These are phyloP conservation scores for Gloeostereum incarnatum DNA, from an alignment of 768 basidiomycete species.

Conservation along the genomic window DNA sequence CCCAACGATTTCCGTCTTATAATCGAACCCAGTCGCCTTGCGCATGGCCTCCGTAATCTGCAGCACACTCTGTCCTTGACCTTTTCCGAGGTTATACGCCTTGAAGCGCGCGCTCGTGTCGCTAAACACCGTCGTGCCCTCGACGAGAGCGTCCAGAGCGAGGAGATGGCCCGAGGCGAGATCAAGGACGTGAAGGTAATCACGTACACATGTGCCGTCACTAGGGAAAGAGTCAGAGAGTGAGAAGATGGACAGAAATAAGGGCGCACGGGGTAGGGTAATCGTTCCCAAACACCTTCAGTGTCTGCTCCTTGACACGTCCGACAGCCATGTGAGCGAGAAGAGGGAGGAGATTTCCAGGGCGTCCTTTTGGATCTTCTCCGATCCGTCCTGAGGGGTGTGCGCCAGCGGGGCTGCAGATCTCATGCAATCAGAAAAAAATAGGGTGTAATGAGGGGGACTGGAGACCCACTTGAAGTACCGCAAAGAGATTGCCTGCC, in stretches of 20 bases:
- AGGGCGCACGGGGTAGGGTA: slow-evolving; percentile 83
- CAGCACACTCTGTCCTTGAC: slow-evolving; percentile 84
- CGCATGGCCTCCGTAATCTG: slow-evolving; percentile 95
- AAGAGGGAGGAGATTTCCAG: slow-evolving; percentile 89
- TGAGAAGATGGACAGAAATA: background rate
- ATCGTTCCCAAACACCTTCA: slow-evolving; percentile 89
- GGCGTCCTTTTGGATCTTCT: slow-evolving; percentile 93
- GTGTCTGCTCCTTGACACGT: slow-evolving; percentile 52
- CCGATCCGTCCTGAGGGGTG: slow-evolving; percentile 94
- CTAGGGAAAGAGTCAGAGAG: slow-evolving; percentile 23
- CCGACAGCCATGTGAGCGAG: slow-evolving; percentile 94
- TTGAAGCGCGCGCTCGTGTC: slow-evolving; percentile 61
- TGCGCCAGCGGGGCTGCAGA: slow-evolving; percentile 85
- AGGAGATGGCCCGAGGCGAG: slow-evolving; percentile 90
- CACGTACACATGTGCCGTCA: slow-evolving; percentile 97
- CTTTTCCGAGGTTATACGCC: slow-evolving; percentile 95
- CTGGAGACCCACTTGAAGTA: slow-evolving; percentile 81
- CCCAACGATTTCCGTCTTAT: slow-evolving; percentile 82
- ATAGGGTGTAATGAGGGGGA: slow-evolving; percentile 7
- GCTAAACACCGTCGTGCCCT: slow-evolving; percentile 52
- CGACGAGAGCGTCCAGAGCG: slow-evolving; percentile 74
- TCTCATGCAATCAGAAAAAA: slow-evolving; percentile 1
- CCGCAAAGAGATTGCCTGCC: slow-evolving; percentile 80
- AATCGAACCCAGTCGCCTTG: slow-evolving; percentile 82
- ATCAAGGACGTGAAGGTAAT: slow-evolving; percentile 91